Evolutionary conservation across 2,329 filamentous ascomycete genomes (phyloP).

Genomic region (Thyridium curvatum): DNA sequence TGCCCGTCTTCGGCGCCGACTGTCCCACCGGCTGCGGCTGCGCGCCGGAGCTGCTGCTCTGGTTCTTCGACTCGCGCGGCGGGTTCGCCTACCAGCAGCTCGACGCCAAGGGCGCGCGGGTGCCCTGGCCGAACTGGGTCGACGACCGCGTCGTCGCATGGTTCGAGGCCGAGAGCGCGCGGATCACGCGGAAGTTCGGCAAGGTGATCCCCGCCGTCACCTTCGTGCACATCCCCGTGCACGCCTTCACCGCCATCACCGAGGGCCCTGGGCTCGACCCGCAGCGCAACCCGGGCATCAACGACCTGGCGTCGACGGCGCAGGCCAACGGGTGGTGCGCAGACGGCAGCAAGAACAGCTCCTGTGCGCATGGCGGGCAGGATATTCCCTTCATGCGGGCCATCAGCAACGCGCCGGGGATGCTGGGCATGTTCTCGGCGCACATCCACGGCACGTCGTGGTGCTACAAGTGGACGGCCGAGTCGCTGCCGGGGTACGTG

Average conservation of each 20-base stretch:
- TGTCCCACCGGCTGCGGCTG: conserved; percentile 24
- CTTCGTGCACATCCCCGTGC: conserved; percentile 42
- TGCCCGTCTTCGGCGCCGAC: conserved; percentile 32
- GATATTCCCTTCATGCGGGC: conserved; percentile 11
- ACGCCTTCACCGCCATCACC: conserved; percentile 28
- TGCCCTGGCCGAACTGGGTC: conserved; percentile 38
- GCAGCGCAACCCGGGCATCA: conserved; percentile 24
- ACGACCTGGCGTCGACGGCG: conserved; percentile 17
- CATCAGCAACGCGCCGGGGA: conserved; percentile 26
- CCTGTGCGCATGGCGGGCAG: background rate
- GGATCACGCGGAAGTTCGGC: conserved; percentile 21
- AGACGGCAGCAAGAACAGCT: conserved; percentile 14
- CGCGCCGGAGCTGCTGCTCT: conserved; percentile 38
- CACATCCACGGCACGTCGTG: conserved; percentile 28
- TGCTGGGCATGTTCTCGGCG: conserved; percentile 13
- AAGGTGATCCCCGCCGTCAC: conserved; percentile 35
- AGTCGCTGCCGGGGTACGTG: background rate
- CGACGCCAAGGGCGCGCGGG: conserved; percentile 17
- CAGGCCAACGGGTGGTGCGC: conserved; percentile 43
- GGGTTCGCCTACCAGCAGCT: conserved; percentile 42
- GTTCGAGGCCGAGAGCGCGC: conserved; percentile 28
- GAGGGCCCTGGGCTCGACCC: conserved; percentile 23
- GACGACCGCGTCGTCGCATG: conserved; percentile 35
- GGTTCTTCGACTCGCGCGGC: conserved; percentile 67
- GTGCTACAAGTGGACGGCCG: conserved; percentile 18